Evolutionary conservation across 169 alveolate genomes (phyloP).

Genomic region (Eimeria acervulina): DNA sequence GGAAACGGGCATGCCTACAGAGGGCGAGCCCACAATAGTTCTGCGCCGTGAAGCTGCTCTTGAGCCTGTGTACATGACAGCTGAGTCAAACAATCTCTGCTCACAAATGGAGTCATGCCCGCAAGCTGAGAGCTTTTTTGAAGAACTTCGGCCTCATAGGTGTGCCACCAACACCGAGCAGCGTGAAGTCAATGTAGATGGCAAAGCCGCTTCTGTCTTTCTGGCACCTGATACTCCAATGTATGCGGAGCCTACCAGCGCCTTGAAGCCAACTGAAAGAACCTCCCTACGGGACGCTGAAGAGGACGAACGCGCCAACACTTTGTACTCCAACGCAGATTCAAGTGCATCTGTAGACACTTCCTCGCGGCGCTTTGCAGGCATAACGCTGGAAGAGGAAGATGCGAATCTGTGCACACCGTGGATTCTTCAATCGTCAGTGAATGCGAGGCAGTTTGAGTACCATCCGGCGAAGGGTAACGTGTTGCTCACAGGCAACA

Average conservation of each 20-base stretch:
- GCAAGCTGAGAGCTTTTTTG: not conserved
- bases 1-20: constrained; percentile 45
- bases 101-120: not conserved
- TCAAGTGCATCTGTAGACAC: not conserved
- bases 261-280: not conserved
- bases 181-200: not conserved
- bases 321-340: not conserved
- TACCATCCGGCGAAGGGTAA: constrained; percentile 80
- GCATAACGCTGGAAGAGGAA: constrained; percentile 49
- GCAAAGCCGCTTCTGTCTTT: not conserved
- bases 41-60: constrained; percentile 70
- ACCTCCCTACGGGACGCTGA: not conserved
- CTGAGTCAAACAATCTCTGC: not conserved
- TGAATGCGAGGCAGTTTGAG: constrained; percentile 86
- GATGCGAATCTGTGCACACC: constrained; percentile 24
- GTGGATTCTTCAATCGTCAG: constrained; percentile 75
- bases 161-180: not conserved
- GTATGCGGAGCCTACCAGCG: not conserved
- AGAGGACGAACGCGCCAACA: not conserved
- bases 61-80: constrained; percentile 14
- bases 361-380: constrained; percentile 30
- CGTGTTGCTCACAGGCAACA: constrained; percentile 83
- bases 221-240: not conserved
- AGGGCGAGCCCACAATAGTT: constrained; percentile 47
- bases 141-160: not conserved